Evolutionary conservation across 257 asterid species (phyloP).

Genomic region (Solanum bulbocastanum): DNA sequence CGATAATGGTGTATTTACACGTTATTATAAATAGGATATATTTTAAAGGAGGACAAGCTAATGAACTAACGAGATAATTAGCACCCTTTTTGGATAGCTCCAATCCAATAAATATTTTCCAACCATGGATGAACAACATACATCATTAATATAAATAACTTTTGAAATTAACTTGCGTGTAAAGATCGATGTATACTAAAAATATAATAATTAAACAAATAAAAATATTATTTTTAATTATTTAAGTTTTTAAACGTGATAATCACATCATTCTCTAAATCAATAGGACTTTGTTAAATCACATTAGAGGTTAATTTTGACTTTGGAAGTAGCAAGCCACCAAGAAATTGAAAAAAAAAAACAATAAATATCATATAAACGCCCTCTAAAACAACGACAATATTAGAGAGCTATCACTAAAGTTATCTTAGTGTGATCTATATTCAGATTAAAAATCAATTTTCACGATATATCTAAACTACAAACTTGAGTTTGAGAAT

Average conservation of each 20-base stretch:
- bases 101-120: neutral
- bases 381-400: neutral
- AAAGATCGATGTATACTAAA: neutral
- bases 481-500: neutral
- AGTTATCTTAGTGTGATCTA: neutral
- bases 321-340: neutral
- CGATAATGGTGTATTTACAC: no score
- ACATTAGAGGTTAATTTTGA: neutral
- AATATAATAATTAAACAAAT: no score
- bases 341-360: no score
- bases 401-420: neutral
- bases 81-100: neutral
- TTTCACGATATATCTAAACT: neutral
- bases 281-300: neutral
- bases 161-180: neutral
- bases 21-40: no score
- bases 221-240: no score
- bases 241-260: no score
- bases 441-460: no score
- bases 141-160: neutral
- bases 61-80: no score
- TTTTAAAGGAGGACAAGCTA: no score
- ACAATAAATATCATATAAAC: neutral
- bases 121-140: neutral
- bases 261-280: neutral